Percentiles rank a stretch among this genome's conserved stretches.
phyloP scores from a whole-genome alignment of 116 monocot species.

The Phalaenopsis hybrid region DNA sequence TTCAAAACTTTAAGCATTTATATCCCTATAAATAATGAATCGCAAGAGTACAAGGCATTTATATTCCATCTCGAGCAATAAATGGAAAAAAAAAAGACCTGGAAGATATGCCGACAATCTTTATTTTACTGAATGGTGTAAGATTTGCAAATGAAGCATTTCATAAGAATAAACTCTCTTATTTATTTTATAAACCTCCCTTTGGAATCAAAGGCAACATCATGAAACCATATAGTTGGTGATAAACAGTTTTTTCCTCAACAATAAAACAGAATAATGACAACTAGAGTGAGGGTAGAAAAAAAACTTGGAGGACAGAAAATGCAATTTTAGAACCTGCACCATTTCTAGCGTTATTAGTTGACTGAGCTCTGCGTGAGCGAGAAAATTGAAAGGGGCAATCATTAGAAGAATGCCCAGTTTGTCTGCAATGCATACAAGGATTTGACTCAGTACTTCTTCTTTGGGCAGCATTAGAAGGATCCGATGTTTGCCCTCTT shows the following conservation, averaged over 20 bases:
- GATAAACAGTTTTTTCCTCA: background rate
- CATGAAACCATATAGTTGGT: background rate
- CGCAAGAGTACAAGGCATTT: too few species aligned
- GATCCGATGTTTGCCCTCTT: constrained; percentile 42
- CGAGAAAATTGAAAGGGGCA: constrained; percentile 37
- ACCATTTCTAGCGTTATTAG: constrained; percentile 28
- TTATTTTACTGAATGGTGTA: too few species aligned
- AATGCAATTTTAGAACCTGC: constrained; percentile 16
- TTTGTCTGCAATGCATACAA: constrained; percentile 47
- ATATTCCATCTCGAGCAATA: too few species aligned
- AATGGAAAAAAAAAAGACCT: too few species aligned
- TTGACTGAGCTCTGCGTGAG: constrained; percentile 29
- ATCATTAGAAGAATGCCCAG: constrained; percentile 52
- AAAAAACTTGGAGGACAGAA: background rate
- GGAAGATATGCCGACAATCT: too few species aligned
- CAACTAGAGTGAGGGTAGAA: background rate
- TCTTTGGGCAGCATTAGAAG: constrained; percentile 32
- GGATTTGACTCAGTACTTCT: constrained; percentile 32
- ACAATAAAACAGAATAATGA: background rate
- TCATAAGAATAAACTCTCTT: background rate
- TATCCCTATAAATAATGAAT: too few species aligned
- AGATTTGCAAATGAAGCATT: background rate
- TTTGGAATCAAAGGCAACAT: too few species aligned
- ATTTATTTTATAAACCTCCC: too few species aligned
- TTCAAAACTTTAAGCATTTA: too few species aligned